These are phyloP conservation scores for Epithemia pelagica DNA, from an alignment of 108 stramenopile species.

Conservation along the genomic window DNA sequence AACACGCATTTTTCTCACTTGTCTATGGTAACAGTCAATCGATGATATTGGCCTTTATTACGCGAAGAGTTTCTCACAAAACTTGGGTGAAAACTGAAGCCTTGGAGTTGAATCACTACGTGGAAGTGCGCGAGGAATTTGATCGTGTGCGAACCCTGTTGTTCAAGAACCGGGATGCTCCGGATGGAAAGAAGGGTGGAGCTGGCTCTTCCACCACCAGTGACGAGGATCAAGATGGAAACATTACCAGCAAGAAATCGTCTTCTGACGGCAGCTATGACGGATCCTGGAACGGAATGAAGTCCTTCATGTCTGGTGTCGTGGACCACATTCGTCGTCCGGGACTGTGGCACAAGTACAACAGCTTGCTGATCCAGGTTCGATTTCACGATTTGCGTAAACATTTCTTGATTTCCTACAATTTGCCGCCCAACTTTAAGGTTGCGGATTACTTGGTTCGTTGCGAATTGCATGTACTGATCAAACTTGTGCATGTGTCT, in stretches of 20 bases:
- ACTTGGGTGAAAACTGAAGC: conserved; percentile 78
- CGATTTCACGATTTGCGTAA: conserved; percentile 79
- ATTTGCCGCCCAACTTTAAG: conserved; percentile 63
- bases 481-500: conserved; percentile 65
- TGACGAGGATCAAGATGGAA: neutral
- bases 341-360: conserved; percentile 27
- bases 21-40: too few species aligned
- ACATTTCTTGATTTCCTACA: conserved; percentile 72
- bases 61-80: conserved; percentile 39
- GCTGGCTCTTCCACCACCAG: neutral
- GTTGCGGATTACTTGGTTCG: conserved; percentile 74
- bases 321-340: conserved; percentile 19
- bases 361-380: conserved; percentile 59
- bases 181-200: neutral
- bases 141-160: conserved; percentile 33
- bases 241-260: neutral
- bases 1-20: too few species aligned
- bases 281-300: neutral
- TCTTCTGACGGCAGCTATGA: neutral
- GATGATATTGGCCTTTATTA: conserved; percentile 42
- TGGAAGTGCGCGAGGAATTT: conserved; percentile 84
- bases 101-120: conserved; percentile 81
- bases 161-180: neutral
- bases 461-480: conserved; percentile 49
- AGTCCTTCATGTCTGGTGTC: too few species aligned